Percentiles rank a stretch among this genome's conserved stretches.
Conservation (phyloP, 257 asterid genomes). For the Handroanthus guayacan region DNA sequence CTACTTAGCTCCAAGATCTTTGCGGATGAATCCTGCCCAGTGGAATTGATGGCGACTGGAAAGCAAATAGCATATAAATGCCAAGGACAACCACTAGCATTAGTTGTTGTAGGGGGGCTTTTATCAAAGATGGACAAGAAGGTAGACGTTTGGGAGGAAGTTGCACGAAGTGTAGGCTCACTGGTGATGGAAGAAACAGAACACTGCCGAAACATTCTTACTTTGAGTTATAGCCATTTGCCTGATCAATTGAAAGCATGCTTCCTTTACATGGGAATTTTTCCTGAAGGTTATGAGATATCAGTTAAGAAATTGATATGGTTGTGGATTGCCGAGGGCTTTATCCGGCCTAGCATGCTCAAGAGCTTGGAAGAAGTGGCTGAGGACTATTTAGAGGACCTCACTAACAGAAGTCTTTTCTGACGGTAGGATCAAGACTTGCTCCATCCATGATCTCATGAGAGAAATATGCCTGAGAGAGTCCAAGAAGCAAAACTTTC, state of each 20-base stretch:
- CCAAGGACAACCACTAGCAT: conserved; percentile 38
- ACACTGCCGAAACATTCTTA: not conserved
- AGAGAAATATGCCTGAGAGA: conserved; percentile 39
- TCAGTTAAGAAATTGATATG: conserved; percentile 16
- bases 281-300: conserved; percentile 36
- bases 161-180: conserved; percentile 29
- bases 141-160: conserved; percentile 25
- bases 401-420: conserved; percentile 34
- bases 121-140: conserved; percentile 30
- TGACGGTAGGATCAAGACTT: conserved; percentile 36
- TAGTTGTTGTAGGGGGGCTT: conserved; percentile 40
- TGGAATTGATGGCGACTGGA: conserved; percentile 28
- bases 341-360: conserved; percentile 9
- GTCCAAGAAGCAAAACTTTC: conserved; percentile 19
- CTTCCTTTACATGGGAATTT: not conserved
- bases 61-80: conserved; percentile 37
- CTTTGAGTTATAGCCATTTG: no score
- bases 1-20: conserved; percentile 31
- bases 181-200: conserved; percentile 23
- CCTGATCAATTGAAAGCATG: no score
- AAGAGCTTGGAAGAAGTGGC: conserved; percentile 42
- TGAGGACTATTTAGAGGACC: conserved; percentile 36
- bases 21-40: conserved; percentile 7
- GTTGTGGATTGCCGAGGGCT: conserved; percentile 45
- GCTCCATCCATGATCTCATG: conserved; percentile 42